Evolutionary conservation across 768 basidiomycete genomes (phyloP).

Genomic region (Trametes cubensis): DNA sequence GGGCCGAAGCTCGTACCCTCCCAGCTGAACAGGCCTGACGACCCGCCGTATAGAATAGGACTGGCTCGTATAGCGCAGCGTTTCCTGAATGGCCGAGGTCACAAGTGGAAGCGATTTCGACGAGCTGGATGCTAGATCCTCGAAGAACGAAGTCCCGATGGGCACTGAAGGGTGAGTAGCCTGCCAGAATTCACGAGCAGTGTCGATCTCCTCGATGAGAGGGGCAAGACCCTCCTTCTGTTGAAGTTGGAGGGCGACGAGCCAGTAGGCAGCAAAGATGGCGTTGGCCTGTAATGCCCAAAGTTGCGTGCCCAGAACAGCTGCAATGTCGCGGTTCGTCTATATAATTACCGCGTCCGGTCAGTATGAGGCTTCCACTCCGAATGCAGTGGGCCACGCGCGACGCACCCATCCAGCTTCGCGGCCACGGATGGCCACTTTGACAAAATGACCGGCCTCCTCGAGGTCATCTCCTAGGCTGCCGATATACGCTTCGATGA

Average conservation of each 20-base stretch:
- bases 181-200: conserved; percentile 17
- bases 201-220: conserved; percentile 26
- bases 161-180: conserved; percentile 16
- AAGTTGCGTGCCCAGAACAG: conserved; percentile 19
- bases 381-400: no score
- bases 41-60: conserved; percentile 28
- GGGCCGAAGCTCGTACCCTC: conserved; percentile 19
- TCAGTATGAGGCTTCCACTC: no score
- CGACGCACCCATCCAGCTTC: conserved; percentile 21
- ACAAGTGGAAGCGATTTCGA: conserved; percentile 25
- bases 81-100: conserved; percentile 31
- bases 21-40: conserved; percentile 20
- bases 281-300: conserved; percentile 34
- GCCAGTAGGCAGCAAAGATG: conserved; percentile 29
- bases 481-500: conserved; percentile 17
- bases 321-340: conserved; percentile 22
- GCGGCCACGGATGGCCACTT: conserved; percentile 4
- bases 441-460: conserved; percentile 6
- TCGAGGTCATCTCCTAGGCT: neutral
- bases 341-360: no score
- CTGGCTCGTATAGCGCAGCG: conserved; percentile 27
- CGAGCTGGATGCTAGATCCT: neutral
- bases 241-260: conserved; percentile 24
- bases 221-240: conserved; percentile 26
- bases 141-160: conserved; percentile 20